Percentiles rank a stretch among this genome's conserved stretches.
Evolutionary conservation across 805 yeast genomes (phyloP).

Genomic region (Wickerhamomyces xylosicus): DNA sequence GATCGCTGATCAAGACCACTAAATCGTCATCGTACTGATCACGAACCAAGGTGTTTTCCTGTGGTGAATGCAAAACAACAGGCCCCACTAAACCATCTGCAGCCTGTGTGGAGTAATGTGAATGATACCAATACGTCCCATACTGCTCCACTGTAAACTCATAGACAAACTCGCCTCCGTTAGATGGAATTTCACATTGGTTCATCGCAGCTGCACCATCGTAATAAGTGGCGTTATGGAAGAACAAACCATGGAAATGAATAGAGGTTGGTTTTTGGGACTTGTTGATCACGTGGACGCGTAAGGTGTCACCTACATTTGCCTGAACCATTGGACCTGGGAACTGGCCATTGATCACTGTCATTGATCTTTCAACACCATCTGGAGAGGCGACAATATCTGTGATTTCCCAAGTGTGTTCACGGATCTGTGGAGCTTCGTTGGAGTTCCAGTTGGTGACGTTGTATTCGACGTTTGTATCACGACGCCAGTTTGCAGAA

Average conservation of each 20-base stretch:
- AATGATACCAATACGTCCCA: conserved; percentile 51
- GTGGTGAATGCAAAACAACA: conserved; percentile 31
- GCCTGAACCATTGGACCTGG: conserved; percentile 45
- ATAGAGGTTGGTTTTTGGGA: conserved; percentile 29
- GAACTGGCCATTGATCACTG: conserved; percentile 26
- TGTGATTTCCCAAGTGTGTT: conserved; percentile 15
- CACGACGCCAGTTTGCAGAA: conserved; percentile 16
- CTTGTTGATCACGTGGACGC: conserved; percentile 30
- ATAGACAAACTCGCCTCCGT: conserved; percentile 28
- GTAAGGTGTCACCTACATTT: conserved; percentile 32
- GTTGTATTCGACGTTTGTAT: conserved; percentile 17
- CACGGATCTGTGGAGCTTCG: conserved; percentile 12
- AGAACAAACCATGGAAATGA: conserved; percentile 44
- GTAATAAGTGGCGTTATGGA: conserved; percentile 30
- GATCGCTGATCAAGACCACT: conserved; percentile 33
- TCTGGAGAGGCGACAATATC: conserved; percentile 19
- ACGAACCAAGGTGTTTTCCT: conserved; percentile 22
- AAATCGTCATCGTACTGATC: conserved; percentile 37
- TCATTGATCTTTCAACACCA: conserved; percentile 22
- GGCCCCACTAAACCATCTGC: conserved; percentile 43
- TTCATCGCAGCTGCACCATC: conserved; percentile 44
- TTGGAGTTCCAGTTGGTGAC: conserved; percentile 15
- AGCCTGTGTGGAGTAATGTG: conserved; percentile 37
- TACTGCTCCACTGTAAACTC: conserved; percentile 28
- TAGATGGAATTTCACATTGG: conserved; percentile 33